These are phyloP conservation scores for Neonectria neomacrospora DNA, from an alignment of 2,329 filamentous ascomycete genomes.

Conservation along the genomic window DNA sequence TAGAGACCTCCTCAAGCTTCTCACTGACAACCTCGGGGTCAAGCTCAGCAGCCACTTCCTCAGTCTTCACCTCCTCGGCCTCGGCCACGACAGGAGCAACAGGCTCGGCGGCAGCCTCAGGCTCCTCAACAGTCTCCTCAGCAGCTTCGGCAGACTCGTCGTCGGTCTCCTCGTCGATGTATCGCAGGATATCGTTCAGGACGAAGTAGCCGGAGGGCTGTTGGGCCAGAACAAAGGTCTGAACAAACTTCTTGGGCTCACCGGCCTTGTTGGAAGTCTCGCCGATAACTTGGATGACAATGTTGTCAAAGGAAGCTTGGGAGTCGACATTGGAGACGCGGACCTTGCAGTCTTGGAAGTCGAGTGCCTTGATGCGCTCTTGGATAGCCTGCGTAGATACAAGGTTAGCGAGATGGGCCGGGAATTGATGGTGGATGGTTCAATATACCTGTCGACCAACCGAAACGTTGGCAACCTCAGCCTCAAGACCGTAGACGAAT, in stretches of 20 bases:
- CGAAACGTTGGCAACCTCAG: constrained; percentile 86
- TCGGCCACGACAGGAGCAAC: constrained; percentile 49
- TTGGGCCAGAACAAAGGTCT: constrained; percentile 96
- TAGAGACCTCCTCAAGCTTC: constrained; percentile 75
- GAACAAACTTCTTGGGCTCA: constrained; percentile 94
- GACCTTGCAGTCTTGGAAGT: constrained; percentile 98
- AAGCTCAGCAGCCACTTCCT: constrained; percentile 46
- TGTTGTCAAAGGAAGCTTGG: constrained; percentile 90
- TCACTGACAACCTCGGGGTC: constrained; percentile 72
- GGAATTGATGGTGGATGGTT: background rate
- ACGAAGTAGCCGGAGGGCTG: constrained; percentile 98
- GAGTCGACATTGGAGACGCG: constrained; percentile 98
- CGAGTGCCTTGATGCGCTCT: constrained; percentile 90
- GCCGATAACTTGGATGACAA: constrained; percentile 97
- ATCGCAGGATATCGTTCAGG: constrained; percentile 97
- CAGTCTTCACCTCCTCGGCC: constrained; percentile 42
- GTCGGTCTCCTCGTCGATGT: constrained; percentile 86
- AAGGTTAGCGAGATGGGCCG: constrained; percentile 26
- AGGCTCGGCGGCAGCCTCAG: constrained; percentile 45
- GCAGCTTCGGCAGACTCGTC: constrained; percentile 64
- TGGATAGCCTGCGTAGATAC: constrained; percentile 77
- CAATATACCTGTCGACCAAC: constrained; percentile 81
- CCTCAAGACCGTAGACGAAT: constrained; percentile 92
- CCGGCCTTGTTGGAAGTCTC: constrained; percentile 95
- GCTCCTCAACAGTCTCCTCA: constrained; percentile 50